Evolutionary conservation across 2,329 filamentous ascomycete species (phyloP), one percentile per base, ranked within the genome.

Genomic region (Rhytidhysteron rufulum): DNA sequence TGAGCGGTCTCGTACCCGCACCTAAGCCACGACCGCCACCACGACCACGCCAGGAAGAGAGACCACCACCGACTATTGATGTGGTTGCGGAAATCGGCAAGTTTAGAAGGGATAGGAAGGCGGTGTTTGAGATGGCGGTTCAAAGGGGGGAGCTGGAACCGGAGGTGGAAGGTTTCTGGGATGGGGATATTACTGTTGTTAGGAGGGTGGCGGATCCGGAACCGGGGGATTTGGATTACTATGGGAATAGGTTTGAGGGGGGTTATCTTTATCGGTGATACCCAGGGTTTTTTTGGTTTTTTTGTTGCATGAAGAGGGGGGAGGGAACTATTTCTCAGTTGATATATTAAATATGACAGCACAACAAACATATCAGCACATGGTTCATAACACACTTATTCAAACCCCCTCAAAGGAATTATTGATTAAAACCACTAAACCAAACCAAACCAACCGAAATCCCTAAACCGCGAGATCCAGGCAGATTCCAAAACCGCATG

Each of bases 101-200:
- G 11, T 82, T 80, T 50, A 67, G 79, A 19, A 73, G 69, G 37
- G 65, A 70, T 11, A 73, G 71, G 38, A 80, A 75, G 49, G 63
- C 65, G 5, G 70, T 71, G 22, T 78, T 74, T 50, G 65, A 74
- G 13, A 58, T 57, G 3, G 60, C 53, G 29, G 41, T 49, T 39
- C 48, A 29, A 30, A 60, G 54, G 36, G 63, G 62, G 11, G 40
- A 51, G 13, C 21, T 16, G 20, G 56, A 68, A 3, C 57, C 60
- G 16, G 55, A 60, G 11, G 69, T 79, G 0, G 74, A 79, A 41
- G 79, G 79, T 0, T 71, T 78, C 47, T 83, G 79, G 79, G 70
- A 74, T 21, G 79, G 79, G 5, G 67, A 78, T 24, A 71, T 83
- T 18, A 76, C 75, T 39, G 69, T 82, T 21, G 63, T 82, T n/a